Percentiles rank a stretch among this genome's conserved stretches.
phyloP scores from a whole-genome alignment of 176 grass and related monocot species.

The Rhynchospora tenuis region DNA sequence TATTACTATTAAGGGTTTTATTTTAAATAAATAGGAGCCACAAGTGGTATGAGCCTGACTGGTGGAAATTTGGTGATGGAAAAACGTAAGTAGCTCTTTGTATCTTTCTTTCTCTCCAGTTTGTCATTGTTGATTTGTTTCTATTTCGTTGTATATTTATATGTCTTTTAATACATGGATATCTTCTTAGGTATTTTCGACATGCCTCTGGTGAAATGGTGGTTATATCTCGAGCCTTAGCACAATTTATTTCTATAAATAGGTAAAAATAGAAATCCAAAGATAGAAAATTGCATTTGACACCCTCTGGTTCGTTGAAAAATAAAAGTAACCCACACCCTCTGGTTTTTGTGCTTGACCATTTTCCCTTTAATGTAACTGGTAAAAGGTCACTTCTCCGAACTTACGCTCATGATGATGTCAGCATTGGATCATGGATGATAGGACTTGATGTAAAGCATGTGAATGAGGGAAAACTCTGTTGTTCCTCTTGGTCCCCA shows the following conservation, averaged over 20 bases:
- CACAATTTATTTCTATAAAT: constrained; percentile 99
- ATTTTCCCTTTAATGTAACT: not conserved
- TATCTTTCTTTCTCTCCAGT: constrained; percentile 13
- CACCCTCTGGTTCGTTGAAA: not conserved
- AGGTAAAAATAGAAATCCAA: constrained; percentile 35
- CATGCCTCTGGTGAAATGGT: constrained; percentile 97
- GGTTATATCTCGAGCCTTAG: constrained; percentile 83
- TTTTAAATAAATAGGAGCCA: constrained; percentile 64
- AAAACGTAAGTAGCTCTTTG: constrained; percentile 69
- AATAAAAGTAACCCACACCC: not conserved
- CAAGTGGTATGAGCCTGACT: constrained; percentile 97
- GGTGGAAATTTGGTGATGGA: constrained; percentile 99
- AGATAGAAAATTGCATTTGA: not conserved
- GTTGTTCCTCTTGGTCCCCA: constrained; percentile 94
- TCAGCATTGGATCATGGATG: constrained; percentile 96
- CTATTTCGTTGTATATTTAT: not conserved
- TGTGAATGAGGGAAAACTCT: constrained; percentile 90
- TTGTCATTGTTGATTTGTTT: not conserved
- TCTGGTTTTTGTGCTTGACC: not conserved
- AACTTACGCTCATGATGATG: constrained; percentile 97
- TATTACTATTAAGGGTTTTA: constrained; percentile 19
- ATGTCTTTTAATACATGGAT: constrained; percentile 30
- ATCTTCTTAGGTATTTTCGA: constrained; percentile 72
- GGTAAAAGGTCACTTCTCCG: constrained; percentile 63
- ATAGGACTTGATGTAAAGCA: constrained; percentile 90